Conservation (phyloP, 352 stramenopile species). For the Pythium phragmitis region DNA sequence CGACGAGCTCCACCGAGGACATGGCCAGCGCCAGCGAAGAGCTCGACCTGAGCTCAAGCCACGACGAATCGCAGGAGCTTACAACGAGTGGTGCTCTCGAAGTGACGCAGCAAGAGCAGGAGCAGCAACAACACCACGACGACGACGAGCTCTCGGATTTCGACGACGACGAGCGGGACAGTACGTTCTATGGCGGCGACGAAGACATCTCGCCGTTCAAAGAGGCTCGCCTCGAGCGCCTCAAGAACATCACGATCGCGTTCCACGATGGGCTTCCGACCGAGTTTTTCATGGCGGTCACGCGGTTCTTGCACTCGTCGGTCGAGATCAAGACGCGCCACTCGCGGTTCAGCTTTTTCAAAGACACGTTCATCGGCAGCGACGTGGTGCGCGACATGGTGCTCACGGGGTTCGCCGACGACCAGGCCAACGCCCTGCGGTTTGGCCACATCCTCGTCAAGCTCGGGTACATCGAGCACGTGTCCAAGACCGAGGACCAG, state of each 20-base stretch:
- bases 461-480: constrained; percentile 83
- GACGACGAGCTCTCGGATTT: constrained; percentile 33
- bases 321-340: constrained; percentile 83
- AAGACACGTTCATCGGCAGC: constrained; percentile 78
- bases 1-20: constrained; percentile 40
- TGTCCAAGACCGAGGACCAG: constrained; percentile 71
- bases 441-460: constrained; percentile 81
- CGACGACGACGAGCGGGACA: constrained; percentile 37
- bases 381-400: constrained; percentile 78
- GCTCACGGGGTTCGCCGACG: constrained; percentile 71
- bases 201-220: constrained; percentile 61
- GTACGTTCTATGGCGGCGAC: constrained; percentile 43
- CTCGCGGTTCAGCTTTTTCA: constrained; percentile 86
- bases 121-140: constrained; percentile 8
- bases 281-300: constrained; percentile 76
- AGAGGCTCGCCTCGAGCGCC: constrained; percentile 61
- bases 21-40: constrained; percentile 28
- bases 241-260: constrained; percentile 73
- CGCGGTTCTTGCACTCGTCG: constrained; percentile 68
- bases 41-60: constrained; percentile 33
- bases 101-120: constrained; percentile 13
- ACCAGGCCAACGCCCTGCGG: constrained; percentile 61
- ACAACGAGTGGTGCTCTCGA: neutral
- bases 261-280: constrained; percentile 79
- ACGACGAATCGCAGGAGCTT: constrained; percentile 8